Evolutionary conservation across 2,329 filamentous ascomycete species (phyloP), one percentile per base, ranked within the genome.

Genomic region (Botrytis elliptica): DNA sequence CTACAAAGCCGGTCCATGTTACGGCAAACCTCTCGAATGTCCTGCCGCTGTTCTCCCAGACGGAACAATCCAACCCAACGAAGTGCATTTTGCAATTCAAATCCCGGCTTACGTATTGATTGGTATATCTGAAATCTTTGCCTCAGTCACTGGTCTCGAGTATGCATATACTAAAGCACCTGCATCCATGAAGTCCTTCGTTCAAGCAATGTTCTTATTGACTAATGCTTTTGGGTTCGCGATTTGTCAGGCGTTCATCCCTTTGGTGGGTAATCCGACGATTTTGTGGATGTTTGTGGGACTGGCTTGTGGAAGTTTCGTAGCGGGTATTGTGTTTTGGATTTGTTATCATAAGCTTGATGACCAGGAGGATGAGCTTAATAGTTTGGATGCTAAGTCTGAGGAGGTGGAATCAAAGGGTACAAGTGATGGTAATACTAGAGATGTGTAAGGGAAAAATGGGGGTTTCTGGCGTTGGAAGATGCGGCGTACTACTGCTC

Each of bases 101-200:
- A 85, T 82, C 38, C 82, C 87, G 20, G 77, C 81, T 0, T 82
- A 82, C 72, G 81, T 88, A 20, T 81, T 90, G 8, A 84, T 87
- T 64, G 88, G 85, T 74, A 84, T 88, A 75, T 87, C 86, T 0
- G 88, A 89, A 80, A 88, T 89, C 77, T 87, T 89, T 77, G 85
- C 86, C 3, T 87, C 85, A 20, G 85, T 89, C 69, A 89, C 88
- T 2, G 90, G 90, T 4, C 88, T 92, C 76, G 92, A 94, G 81
- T 93, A 93, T 76, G 92, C 92, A 62, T 94, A 90, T 83, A 91
- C 90, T 81, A 93, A 93, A 83, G 91, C 92, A 0, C 92, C 92
- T 49, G 89, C 87, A 78, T 93, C 93, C 83, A 94, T 95, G 92
- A 91, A 91, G 77, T 92, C 90, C 1, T 86, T 94, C 42, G 90